These are phyloP conservation scores for Rhizopogon roseolus DNA, from an alignment of 768 basidiomycete genomes.

Conservation along the genomic window DNA sequence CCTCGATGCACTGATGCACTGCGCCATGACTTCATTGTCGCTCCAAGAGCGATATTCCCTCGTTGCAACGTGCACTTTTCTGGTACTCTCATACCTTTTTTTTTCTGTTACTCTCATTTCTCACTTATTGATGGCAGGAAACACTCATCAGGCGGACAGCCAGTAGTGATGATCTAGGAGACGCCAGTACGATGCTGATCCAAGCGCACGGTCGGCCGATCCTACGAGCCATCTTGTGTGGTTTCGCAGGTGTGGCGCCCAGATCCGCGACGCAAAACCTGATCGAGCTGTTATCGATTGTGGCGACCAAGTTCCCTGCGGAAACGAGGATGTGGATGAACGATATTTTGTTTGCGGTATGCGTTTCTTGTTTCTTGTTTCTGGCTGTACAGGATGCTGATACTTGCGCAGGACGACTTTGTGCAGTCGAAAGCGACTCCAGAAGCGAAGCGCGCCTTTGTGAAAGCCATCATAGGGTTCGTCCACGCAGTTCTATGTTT, in stretches of 20 bases:
- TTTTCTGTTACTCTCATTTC: no score
- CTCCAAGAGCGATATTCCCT: conserved; percentile 85
- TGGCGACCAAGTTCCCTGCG: conserved; percentile 53
- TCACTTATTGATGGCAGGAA: no score
- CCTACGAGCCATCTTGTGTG: conserved; percentile 68
- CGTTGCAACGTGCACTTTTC: conserved; percentile 60
- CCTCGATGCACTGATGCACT: conserved; percentile 65
- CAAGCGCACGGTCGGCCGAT: conserved; percentile 57
- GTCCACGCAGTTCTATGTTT: conserved; percentile 4
- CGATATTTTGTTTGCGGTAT: conserved; percentile 65
- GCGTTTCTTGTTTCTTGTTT: conserved; percentile 4
- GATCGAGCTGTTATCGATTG: conserved; percentile 70
- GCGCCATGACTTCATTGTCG: conserved; percentile 59
- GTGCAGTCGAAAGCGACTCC: conserved; percentile 64
- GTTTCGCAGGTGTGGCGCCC: conserved; percentile 83
- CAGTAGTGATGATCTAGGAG: conserved; percentile 53
- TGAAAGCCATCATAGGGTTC: conserved; percentile 71
- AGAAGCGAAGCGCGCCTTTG: conserved; percentile 76
- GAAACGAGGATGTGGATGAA: conserved; percentile 67
- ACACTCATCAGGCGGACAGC: conserved; percentile 44
- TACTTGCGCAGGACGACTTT: conserved; percentile 83
- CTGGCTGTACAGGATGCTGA: not conserved
- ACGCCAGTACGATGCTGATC: conserved; percentile 49
- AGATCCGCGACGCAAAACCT: conserved; percentile 82
- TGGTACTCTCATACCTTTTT: no score